Conservation (phyloP, 1,139 yeast species). For the Pichia norvegensis region DNA sequence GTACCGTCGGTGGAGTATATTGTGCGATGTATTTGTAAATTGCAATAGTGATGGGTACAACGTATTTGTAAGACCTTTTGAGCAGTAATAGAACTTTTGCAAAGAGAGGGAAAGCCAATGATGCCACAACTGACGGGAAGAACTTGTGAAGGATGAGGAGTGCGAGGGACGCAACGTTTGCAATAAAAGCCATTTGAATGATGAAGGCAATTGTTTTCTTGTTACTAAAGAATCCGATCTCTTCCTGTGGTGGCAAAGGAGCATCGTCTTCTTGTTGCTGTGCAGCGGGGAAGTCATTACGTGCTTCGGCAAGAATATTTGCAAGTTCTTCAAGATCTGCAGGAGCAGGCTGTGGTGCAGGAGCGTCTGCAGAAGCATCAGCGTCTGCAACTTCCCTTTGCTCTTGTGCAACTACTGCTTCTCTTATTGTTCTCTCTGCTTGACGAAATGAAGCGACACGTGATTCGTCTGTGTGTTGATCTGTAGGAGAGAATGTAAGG, state of each 20-base stretch:
- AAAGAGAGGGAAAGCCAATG: neutral
- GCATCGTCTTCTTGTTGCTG: neutral
- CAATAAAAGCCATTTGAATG: slow-evolving; percentile 24
- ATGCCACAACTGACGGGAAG: slow-evolving; percentile 38
- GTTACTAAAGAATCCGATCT: slow-evolving; percentile 12
- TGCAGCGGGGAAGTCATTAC: neutral
- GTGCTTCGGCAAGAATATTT: neutral
- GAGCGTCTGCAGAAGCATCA: too few species aligned
- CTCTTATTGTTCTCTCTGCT: neutral
- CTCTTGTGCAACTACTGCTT: neutral
- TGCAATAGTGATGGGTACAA: too few species aligned
- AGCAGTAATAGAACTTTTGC: neutral
- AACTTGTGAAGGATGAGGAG: slow-evolving; percentile 43
- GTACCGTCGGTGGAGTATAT: neutral
- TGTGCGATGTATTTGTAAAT: neutral
- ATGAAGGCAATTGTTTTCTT: slow-evolving; percentile 15
- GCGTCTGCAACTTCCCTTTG: slow-evolving; percentile 8
- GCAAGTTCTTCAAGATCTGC: neutral
- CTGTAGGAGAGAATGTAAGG: neutral
- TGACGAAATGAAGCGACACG: neutral
- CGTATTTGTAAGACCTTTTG: too few species aligned
- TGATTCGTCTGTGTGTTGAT: neutral
- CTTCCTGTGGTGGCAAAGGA: neutral
- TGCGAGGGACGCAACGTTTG: slow-evolving; percentile 38
- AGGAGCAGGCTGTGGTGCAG: neutral